Evolutionary conservation across 306 rosid species (phyloP).

Genomic region (Phaseolus lunatus): DNA sequence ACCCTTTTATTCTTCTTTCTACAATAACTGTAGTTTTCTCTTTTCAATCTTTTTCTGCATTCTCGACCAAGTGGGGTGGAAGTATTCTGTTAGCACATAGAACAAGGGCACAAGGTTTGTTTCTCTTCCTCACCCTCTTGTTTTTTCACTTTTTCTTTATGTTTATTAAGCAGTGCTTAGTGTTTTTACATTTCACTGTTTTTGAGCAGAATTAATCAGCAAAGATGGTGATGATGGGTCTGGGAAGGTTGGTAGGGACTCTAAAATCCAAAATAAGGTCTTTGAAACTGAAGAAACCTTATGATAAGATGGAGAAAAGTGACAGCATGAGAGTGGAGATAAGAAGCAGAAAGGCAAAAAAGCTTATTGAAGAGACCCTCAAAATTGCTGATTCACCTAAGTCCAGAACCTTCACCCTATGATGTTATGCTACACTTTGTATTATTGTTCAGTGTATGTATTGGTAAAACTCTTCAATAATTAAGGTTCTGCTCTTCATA

Average conservation of each 20-base stretch:
- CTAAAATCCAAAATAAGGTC: conserved; percentile 77
- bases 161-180: background rate
- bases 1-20: background rate
- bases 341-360: conserved; percentile 82
- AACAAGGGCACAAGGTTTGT: conserved; percentile 38
- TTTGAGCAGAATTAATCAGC: conserved; percentile 38
- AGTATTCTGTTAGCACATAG: conserved; percentile 29
- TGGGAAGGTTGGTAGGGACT: conserved; percentile 67
- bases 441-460: background rate
- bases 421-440: conserved; percentile 12
- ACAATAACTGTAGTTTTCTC: background rate
- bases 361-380: conserved; percentile 78
- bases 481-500: conserved; percentile 6
- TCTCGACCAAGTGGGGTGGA: background rate
- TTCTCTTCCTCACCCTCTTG: background rate
- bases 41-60: background rate
- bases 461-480: conserved; percentile 18
- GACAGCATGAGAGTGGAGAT: conserved; percentile 98
- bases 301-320: conserved; percentile 92
- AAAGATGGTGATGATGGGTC: conserved; percentile 54
- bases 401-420: conserved; percentile 59
- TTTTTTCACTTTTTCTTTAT: background rate
- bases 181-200: background rate
- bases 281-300: conserved; percentile 73
- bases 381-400: conserved; percentile 84